A percentile compares a stretch with the other conserved stretches of the same genome.
phyloP scores from a whole-genome alignment of 129 eudicot genomes.

The Flaveria ramosissima region DNA sequence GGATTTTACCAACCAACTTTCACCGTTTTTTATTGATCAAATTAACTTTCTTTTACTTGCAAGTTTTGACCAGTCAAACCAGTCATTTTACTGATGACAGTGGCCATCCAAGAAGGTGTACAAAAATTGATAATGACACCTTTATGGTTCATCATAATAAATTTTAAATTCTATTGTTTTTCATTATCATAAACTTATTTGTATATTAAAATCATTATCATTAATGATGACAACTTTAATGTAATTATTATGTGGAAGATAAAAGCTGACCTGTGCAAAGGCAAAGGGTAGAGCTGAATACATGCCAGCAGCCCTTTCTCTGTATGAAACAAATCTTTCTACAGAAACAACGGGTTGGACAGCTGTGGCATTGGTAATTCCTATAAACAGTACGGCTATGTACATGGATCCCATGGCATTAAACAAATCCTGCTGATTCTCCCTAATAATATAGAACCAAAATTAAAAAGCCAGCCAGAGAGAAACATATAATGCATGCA shows the following conservation, averaged over 20 bases:
- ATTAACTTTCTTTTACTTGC: too few species aligned
- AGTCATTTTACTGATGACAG: too few species aligned
- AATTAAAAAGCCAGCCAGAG: neutral
- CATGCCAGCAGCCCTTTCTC: conserved; percentile 98
- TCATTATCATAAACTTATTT: too few species aligned
- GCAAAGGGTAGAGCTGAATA: conserved; percentile 96
- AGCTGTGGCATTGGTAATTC: conserved; percentile 89
- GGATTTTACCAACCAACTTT: neutral
- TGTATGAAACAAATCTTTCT: conserved; percentile 93
- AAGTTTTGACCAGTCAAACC: too few species aligned
- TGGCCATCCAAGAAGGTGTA: too few species aligned
- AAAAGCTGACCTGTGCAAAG: conserved; percentile 74
- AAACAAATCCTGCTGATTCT: conserved; percentile 77
- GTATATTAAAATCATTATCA: neutral
- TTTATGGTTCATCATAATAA: too few species aligned
- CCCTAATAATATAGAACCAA: conserved; percentile 42
- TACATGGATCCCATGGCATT: conserved; percentile 99
- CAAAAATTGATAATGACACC: too few species aligned
- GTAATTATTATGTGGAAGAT: neutral
- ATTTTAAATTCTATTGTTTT: too few species aligned
- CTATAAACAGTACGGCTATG: conserved; percentile 79
- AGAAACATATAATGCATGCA: neutral
- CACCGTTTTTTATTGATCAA: neutral
- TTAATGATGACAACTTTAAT: neutral
- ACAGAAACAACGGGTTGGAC: conserved; percentile 97